phyloP scores from a whole-genome alignment of 1,139 yeast genomes.

The Scheffersomyces illinoinensis region DNA sequence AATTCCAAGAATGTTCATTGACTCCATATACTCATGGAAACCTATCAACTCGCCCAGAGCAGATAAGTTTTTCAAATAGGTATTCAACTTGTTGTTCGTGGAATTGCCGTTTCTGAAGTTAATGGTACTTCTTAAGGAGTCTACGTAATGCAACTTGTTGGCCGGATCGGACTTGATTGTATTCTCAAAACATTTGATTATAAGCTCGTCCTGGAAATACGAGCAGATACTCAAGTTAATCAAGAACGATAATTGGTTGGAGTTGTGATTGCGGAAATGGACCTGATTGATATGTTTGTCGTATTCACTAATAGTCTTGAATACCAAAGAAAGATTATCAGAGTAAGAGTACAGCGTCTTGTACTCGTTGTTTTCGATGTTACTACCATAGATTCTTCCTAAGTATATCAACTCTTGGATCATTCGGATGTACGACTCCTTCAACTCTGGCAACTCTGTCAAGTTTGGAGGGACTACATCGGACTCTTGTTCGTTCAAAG shows the following conservation, averaged over 20 bases:
- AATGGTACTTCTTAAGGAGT: constrained; percentile 43
- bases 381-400: constrained; percentile 30
- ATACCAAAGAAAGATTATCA: constrained; percentile 37
- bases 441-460: constrained; percentile 22
- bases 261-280: constrained; percentile 23
- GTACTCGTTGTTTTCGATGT: constrained; percentile 25
- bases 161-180: constrained; percentile 54
- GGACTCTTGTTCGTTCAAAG: constrained; percentile 35
- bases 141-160: constrained; percentile 65
- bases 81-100: constrained; percentile 26
- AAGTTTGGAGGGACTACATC: constrained; percentile 63
- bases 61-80: constrained; percentile 52
- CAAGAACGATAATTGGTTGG: constrained; percentile 30
- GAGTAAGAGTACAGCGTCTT: constrained; percentile 40
- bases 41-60: constrained; percentile 62
- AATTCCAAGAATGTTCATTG: constrained; percentile 58
- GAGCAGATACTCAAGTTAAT: constrained; percentile 60
- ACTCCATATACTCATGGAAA: constrained; percentile 54
- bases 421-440: constrained; percentile 53
- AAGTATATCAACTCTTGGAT: constrained; percentile 48
- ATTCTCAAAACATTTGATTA: constrained; percentile 62
- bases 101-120: constrained; percentile 14
- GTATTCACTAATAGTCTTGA: constrained; percentile 38
- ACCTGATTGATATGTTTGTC: constrained; percentile 39
- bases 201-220: constrained; percentile 60